Conservation (phyloP, 129 eudicot genomes). For the Daucus carota region DNA sequence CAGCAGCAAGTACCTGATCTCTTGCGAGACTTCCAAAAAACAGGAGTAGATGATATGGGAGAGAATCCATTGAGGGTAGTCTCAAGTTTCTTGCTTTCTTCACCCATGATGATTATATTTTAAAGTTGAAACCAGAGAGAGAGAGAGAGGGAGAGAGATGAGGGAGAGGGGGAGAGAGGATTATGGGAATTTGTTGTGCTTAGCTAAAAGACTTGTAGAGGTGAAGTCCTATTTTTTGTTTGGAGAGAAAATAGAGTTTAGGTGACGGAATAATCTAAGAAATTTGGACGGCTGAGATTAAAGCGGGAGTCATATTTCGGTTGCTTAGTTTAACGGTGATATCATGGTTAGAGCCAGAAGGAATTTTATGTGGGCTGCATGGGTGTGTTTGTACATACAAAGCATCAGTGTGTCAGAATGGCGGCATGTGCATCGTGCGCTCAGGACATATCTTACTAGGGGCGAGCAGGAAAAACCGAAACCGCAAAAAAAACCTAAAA, state of each 20-base stretch:
- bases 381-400: too few species aligned
- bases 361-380: background rate
- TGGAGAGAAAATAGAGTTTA: conserved; percentile 1
- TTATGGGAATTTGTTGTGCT: background rate
- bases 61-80: conserved; percentile 48
- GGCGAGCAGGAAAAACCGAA: too few species aligned
- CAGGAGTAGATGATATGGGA: conserved; percentile 61
- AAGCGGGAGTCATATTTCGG: background rate
- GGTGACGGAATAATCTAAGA: conserved; percentile 25
- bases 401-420: too few species aligned
- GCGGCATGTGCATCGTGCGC: too few species aligned
- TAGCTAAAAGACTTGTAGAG: background rate
- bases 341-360: background rate
- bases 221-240: conserved; percentile 19
- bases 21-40: conserved; percentile 83
- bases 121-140: too few species aligned
- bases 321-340: conserved; percentile 7
- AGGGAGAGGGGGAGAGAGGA: too few species aligned
- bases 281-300: conserved; percentile 33
- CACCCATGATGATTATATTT: conserved; percentile 29
- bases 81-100: conserved; percentile 21
- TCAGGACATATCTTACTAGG: too few species aligned
- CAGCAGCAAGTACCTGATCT: conserved; percentile 39
- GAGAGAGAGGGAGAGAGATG: background rate
- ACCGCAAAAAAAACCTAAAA: too few species aligned